These are phyloP conservation scores for Ganoderma lingzhi DNA, from an alignment of 1,284 basidiomycete species.

Conservation along the genomic window DNA sequence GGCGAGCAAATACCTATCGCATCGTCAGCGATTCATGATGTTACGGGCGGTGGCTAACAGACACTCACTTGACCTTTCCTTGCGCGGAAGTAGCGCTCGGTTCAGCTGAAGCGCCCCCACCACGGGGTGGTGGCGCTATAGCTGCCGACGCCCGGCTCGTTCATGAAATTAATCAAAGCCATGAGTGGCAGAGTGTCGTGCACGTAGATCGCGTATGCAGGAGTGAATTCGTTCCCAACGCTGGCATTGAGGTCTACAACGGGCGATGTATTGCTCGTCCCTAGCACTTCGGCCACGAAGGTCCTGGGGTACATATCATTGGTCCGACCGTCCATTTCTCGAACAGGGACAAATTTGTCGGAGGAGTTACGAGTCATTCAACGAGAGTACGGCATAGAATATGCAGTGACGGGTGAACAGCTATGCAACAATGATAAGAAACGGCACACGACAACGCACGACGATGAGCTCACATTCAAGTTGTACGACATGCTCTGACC, in stretches of 20 bases:
- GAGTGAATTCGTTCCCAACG: slow-evolving; percentile 59
- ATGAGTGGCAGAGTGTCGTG: slow-evolving; percentile 60
- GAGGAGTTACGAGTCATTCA: slow-evolving; percentile 51
- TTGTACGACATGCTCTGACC: slow-evolving; percentile 73
- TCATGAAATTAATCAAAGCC: slow-evolving; percentile 74
- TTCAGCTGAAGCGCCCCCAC: slow-evolving; percentile 49
- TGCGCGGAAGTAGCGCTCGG: slow-evolving; percentile 47
- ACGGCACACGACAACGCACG: slow-evolving; percentile 8
- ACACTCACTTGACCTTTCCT: slow-evolving; percentile 57
- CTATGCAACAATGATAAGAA: slow-evolving; percentile 27
- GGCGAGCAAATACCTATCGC: slow-evolving; percentile 57
- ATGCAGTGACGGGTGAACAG: slow-evolving; percentile 54
- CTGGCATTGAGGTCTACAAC: slow-evolving; percentile 67
- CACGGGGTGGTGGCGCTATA: slow-evolving; percentile 55
- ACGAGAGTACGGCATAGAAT: neutral
- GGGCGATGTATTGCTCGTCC: slow-evolving; percentile 63
- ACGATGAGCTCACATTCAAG: slow-evolving; percentile 48
- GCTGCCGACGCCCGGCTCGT: slow-evolving; percentile 56
- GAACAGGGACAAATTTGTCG: slow-evolving; percentile 64
- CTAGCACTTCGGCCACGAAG: slow-evolving; percentile 73
- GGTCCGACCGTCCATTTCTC: slow-evolving; percentile 71
- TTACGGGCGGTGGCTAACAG: neutral
- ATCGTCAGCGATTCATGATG: neutral
- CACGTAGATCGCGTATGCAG: slow-evolving; percentile 80
- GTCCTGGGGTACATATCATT: slow-evolving; percentile 72